Conservation (phyloP, 148 eudicot species). For the Vaccinium macrocarpon region DNA sequence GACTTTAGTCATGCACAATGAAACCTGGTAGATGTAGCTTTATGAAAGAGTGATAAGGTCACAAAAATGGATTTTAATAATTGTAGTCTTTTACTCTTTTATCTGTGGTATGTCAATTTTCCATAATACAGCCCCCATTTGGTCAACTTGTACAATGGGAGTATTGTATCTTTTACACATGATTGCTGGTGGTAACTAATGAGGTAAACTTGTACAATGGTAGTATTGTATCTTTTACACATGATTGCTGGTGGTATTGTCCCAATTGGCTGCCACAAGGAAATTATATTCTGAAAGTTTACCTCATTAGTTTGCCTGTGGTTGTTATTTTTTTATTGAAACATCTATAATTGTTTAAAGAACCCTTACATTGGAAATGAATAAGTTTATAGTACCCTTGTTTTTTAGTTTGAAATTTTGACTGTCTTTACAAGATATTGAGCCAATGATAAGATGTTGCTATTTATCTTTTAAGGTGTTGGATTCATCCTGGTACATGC, state of each 20-base stretch:
- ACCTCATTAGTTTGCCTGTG: background rate
- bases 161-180: background rate
- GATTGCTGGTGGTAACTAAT: background rate
- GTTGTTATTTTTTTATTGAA: background rate
- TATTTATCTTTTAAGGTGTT: conserved; percentile 52
- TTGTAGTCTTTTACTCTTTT: background rate
- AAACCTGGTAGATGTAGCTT: background rate
- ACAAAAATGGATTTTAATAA: background rate
- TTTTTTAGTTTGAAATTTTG: background rate
- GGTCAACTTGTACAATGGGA: background rate
- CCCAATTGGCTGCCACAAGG: background rate
- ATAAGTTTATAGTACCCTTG: background rate
- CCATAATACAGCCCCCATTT: background rate
- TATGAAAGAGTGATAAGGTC: background rate
- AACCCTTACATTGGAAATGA: background rate
- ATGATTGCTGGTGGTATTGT: background rate
- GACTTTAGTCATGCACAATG: background rate
- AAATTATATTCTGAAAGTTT: background rate
- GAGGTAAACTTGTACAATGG: no score
- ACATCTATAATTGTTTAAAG: background rate
- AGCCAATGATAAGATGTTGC: background rate
- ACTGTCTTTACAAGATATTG: background rate
- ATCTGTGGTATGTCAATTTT: background rate
- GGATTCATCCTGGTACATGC: conserved; percentile 99
- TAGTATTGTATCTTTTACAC: background rate